Evolutionary conservation across 192 early-diverging fungal species (phyloP), one percentile per base, ranked within the genome.

Genomic region (Coemansia sp.): DNA sequence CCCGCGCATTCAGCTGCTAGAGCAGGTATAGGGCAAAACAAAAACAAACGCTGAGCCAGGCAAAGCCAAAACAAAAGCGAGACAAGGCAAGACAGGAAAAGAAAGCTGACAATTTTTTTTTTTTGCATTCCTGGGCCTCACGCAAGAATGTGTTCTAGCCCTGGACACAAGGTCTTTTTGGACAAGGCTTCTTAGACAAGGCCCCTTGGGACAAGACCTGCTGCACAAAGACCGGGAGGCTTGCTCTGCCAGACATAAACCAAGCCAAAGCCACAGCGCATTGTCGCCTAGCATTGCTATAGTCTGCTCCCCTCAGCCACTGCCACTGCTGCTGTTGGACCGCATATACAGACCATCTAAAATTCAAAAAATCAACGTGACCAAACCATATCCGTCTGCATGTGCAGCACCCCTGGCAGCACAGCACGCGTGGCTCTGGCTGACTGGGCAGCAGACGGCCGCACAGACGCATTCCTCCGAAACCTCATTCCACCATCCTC

Each of bases 341-440:
- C n/a, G n/a, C n/a, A n/a, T n/a, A n/a, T n/a, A n/a, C n/a, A n/a
- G n/a, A n/a, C n/a, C n/a, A n/a, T n/a, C n/a, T n/a, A 20, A 17
- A 50, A 50, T 20, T 5, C 5, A 14, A 48, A 61, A 49, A 61
- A 50, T 45, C 22, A 45, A 45, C 58, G 58, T 60, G 58, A 60
- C 34, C 3, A 62, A 51, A 51, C 61, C 61, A 62, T 62, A 62
- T 33, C 61, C 29, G 48, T 22, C 36, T 38, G 50, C 61, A 55
- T 60, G 16, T 22, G 42, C 25, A 68, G 3, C 18, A 20, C 20
- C 18, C 36, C 36, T 38, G 36, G 36, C 36, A 38, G 36, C 36
- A 38, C 5, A 4, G 10, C 4, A 4, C 4, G 36, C 36, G 10
- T 38, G 10, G 36, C 36, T 38, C 36, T n/a, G n/a, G 10, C 36